Conservation (phyloP, 139 green algal genomes). For the Pseudopediastrum boryanum region DNA sequence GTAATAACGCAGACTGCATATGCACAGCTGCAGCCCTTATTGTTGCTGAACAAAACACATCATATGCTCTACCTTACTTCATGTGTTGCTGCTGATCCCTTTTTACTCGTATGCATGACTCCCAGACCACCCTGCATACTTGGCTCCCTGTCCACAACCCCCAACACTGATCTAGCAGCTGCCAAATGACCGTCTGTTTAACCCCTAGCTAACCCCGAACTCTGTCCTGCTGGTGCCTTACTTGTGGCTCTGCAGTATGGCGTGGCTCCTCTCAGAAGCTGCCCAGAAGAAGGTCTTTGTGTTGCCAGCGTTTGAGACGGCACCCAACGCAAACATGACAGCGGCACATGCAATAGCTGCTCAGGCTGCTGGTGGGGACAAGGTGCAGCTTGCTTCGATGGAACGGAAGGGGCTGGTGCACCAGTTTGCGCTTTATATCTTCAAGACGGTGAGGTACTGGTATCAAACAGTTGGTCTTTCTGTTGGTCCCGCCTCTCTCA, state of each 20-base stretch:
- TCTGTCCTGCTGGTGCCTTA: background rate
- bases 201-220: background rate
- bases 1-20: too few relatives aligned
- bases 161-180: background rate
- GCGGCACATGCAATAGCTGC: slow-evolving; percentile 2
- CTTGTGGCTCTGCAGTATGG: background rate
- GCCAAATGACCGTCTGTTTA: background rate
- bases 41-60: too few relatives aligned
- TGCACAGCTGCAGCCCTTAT: too few relatives aligned
- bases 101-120: background rate
- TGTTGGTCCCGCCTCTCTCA: background rate
- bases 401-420: background rate
- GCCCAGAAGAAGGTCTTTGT: slow-evolving; percentile 23
- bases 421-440: slow-evolving; percentile 24
- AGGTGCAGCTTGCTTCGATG: slow-evolving; percentile 15
- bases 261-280: slow-evolving; percentile 3
- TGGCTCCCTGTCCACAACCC: background rate
- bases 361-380: background rate
- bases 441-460: slow-evolving; percentile 10
- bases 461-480: background rate
- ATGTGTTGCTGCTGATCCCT: background rate
- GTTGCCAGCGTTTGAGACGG: slow-evolving; percentile 29
- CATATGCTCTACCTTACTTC: background rate
- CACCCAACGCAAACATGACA: background rate
- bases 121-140: background rate